A percentile compares a stretch with the other conserved stretches of the same genome.
Conservation (phyloP, 495 filamentous ascomycete genomes). For the Xylaria telfairii region DNA sequence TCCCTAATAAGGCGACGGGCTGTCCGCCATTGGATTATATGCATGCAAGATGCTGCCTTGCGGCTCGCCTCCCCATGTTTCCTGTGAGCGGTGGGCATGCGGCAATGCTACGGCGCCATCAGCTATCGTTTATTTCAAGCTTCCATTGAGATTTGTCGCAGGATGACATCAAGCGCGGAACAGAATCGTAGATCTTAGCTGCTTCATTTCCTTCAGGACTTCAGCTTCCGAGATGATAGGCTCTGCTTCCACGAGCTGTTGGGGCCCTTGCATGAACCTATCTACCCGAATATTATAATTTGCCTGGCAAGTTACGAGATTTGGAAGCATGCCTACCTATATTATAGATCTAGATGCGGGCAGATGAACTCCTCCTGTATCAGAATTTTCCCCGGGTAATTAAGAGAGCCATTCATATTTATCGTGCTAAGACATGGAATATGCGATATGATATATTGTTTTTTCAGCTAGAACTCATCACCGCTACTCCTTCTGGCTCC, state of each 20-base stretch:
- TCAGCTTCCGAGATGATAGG: constrained; percentile 13
- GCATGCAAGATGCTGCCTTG: constrained; percentile 1
- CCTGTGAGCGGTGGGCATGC: background rate
- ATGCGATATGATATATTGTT: constrained; percentile 1
- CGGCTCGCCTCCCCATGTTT: background rate
- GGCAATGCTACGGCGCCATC: background rate
- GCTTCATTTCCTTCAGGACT: background rate
- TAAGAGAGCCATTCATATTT: background rate
- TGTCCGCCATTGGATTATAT: background rate
- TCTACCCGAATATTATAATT: background rate
- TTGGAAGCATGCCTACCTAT: constrained; percentile 12
- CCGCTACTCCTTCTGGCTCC: background rate
- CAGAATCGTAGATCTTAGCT: background rate
- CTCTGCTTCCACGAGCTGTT: background rate
- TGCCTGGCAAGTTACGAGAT: background rate
- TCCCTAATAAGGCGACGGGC: background rate
- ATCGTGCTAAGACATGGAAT: constrained; percentile 7
- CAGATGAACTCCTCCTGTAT: background rate
- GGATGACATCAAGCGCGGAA: background rate
- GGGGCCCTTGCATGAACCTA: constrained; percentile 5
- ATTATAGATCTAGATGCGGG: background rate
- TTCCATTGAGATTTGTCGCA: background rate
- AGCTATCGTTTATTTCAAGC: background rate
- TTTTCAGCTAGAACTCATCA: constrained; percentile 5
- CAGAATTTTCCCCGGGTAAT: background rate